Evolutionary conservation across 2,329 filamentous ascomycete species (phyloP).

Genomic region (Domatiomyces globalis): DNA sequence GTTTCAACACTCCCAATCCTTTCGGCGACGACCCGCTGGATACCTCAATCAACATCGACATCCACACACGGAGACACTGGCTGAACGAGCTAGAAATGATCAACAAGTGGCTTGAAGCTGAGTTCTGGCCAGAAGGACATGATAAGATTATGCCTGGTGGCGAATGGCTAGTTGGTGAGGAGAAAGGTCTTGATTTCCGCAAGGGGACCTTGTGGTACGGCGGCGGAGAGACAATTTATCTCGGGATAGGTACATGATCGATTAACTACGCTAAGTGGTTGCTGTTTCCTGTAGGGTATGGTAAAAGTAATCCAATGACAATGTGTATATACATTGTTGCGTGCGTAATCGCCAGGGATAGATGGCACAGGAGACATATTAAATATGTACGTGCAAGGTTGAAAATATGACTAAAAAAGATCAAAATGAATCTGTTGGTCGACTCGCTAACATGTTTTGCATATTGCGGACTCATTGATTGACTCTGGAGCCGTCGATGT

Average conservation of each 20-base stretch:
- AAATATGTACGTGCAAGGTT: no score
- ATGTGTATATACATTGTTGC: no score
- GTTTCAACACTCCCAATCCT: constrained; percentile 59
- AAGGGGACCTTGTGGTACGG: constrained; percentile 77
- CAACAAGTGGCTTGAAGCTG: constrained; percentile 57
- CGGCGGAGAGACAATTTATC: constrained; percentile 53
- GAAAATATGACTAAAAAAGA: no score
- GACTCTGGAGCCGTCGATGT: no score
- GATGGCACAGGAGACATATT: no score
- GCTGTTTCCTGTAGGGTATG: no score
- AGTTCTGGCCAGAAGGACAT: constrained; percentile 50
- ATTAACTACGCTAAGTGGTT: no score
- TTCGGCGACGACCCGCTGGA: constrained; percentile 31
- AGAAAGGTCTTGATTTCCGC: constrained; percentile 62
- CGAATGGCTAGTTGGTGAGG: constrained; percentile 80
- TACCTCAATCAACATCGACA: constrained; percentile 24
- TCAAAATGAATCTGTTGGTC: no score
- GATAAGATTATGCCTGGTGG: constrained; percentile 36
- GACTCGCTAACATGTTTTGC: no score
- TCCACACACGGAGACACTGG: constrained; percentile 48
- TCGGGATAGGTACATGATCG: constrained; percentile 25
- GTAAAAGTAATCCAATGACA: no score
- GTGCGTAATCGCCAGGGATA: no score
- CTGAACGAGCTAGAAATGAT: constrained; percentile 58
- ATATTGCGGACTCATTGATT: no score